Evolutionary conservation across 1,284 basidiomycete genomes (phyloP).

Genomic region (Trichosporon sp.): DNA sequence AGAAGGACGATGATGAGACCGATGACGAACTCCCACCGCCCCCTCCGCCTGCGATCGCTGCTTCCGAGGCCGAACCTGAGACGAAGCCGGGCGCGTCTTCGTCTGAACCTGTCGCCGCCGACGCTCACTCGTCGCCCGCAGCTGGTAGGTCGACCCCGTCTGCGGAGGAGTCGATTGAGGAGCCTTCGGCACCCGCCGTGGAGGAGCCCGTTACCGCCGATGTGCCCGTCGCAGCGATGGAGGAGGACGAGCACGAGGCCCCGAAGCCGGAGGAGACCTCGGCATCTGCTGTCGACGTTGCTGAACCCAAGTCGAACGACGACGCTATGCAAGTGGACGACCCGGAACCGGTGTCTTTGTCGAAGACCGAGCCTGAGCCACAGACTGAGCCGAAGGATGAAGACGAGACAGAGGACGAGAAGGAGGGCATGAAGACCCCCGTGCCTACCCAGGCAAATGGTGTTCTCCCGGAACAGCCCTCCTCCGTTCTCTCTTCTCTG

Average conservation of each 20-base stretch:
- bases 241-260: background rate
- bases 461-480: background rate
- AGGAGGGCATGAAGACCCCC: background rate
- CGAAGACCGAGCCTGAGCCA: background rate
- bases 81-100: background rate
- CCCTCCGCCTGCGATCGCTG: background rate
- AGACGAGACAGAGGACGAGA: background rate
- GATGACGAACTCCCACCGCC: conserved; percentile 4
- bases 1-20: conserved; percentile 6
- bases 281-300: background rate
- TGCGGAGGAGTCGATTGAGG: background rate
- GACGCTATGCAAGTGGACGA: background rate
- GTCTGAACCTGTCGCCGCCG: background rate
- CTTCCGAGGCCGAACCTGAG: background rate
- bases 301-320: background rate
- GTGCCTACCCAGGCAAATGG: background rate
- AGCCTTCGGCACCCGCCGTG: background rate
- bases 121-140: background rate
- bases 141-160: background rate
- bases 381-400: background rate
- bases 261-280: background rate
- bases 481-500: conserved; percentile 14
- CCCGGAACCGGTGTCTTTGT: background rate
- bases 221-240: background rate
- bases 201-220: background rate